Conservation (phyloP, 495 filamentous ascomycete species). For the Talaromyces nanjingensis region DNA sequence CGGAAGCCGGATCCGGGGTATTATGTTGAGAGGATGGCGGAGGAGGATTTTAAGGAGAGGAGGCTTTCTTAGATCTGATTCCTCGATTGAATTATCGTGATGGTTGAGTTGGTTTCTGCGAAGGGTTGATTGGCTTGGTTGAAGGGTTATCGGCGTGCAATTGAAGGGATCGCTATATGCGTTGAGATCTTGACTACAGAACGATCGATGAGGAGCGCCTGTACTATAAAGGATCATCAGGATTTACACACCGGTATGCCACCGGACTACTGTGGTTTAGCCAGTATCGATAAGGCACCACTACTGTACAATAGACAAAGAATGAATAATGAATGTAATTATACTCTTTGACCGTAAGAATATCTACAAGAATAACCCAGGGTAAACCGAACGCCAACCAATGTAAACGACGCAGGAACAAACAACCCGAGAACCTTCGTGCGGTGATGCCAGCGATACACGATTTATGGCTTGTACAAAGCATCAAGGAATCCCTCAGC, state of each 20-base stretch:
- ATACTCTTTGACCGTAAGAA: conserved; percentile 5
- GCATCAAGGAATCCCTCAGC: conserved; percentile 91
- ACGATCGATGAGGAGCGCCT: neutral
- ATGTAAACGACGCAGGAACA: neutral
- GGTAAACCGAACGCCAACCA: neutral
- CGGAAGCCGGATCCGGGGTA: conserved; percentile 79
- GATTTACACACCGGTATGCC: neutral
- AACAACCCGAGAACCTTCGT: neutral
- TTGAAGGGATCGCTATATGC: neutral
- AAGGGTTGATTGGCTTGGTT: neutral
- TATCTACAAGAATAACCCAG: conserved; percentile 6
- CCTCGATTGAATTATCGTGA: neutral
- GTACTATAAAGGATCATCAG: neutral
- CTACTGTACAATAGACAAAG: conserved; percentile 3
- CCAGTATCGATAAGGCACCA: neutral
- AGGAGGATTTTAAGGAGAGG: conserved; percentile 16
- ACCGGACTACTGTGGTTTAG: neutral
- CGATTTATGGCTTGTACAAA: conserved; percentile 77
- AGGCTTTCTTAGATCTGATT: conserved; percentile 11
- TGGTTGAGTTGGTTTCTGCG: neutral
- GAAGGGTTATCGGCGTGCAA: neutral
- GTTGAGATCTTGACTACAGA: neutral
- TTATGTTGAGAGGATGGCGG: conserved; percentile 56
- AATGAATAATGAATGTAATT: conserved; percentile 8
- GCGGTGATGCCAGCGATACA: neutral